phyloP scores from a whole-genome alignment of 2,329 filamentous ascomycete species.

The Epicoccum sorghinum region DNA sequence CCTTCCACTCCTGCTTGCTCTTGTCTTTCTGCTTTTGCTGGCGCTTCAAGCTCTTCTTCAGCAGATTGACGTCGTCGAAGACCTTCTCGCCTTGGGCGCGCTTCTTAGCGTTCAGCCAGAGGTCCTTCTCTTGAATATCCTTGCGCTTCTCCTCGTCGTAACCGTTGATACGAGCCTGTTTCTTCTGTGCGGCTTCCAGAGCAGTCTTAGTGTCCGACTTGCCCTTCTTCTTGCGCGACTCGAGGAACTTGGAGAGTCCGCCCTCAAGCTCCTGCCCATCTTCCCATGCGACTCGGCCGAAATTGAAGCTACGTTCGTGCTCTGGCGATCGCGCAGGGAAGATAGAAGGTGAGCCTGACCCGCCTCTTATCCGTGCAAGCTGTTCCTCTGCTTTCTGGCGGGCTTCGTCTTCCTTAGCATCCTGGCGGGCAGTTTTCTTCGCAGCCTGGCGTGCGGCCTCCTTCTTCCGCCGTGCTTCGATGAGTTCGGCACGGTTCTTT shows the following conservation, averaged over 20 bases:
- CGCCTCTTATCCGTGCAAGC: constrained; percentile 62
- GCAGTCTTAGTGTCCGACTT: constrained; percentile 85
- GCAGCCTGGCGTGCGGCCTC: constrained; percentile 84
- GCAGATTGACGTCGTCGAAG: constrained; percentile 79
- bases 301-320: constrained; percentile 75
- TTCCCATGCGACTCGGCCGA: constrained; percentile 87
- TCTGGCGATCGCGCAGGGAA: constrained; percentile 55
- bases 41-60: constrained; percentile 91
- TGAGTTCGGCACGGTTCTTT: constrained; percentile 85
- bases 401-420: constrained; percentile 82
- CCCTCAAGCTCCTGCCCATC: constrained; percentile 83
- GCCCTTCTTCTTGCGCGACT: constrained; percentile 77
- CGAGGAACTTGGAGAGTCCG: constrained; percentile 66
- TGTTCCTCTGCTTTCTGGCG: constrained; percentile 62
- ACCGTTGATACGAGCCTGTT: constrained; percentile 76
- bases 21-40: constrained; percentile 90
- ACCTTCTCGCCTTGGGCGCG: constrained; percentile 89
- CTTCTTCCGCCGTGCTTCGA: constrained; percentile 86
- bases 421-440: constrained; percentile 81
- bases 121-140: constrained; percentile 90
- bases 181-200: constrained; percentile 83
- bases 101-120: constrained; percentile 90
- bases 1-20: constrained; percentile 82
- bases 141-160: constrained; percentile 81
- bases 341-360: constrained; percentile 63